Percentiles rank a stretch among this genome's conserved stretches.
phyloP scores from a whole-genome alignment of 768 basidiomycete genomes.

The Auriculariales sp. region DNA sequence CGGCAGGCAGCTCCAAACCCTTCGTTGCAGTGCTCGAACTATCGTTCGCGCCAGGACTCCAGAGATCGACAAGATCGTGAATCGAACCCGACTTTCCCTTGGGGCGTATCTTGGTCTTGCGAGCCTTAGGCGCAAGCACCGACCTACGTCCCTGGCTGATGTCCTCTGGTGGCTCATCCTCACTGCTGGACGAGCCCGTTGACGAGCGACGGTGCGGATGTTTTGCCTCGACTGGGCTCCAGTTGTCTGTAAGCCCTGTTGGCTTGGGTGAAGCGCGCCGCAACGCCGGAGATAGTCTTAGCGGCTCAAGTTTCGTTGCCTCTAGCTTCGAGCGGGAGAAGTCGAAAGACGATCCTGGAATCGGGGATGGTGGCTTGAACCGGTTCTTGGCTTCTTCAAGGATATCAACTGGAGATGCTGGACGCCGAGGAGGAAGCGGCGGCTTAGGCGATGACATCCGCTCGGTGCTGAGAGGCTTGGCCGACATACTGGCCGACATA shows the following conservation, averaged over 20 bases:
- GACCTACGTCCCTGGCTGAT: slow-evolving; percentile 16
- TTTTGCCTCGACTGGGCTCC: slow-evolving; percentile 26
- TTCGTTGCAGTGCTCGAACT: neutral
- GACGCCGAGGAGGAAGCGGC: neutral
- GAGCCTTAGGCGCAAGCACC: slow-evolving; percentile 1
- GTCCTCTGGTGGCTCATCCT: slow-evolving; percentile 44
- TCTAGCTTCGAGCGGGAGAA: too few relatives aligned
- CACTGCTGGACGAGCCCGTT: slow-evolving; percentile 20
- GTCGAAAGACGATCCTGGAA: too few relatives aligned
- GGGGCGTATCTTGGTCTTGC: slow-evolving; percentile 18
- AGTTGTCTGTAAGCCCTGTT: slow-evolving; percentile 27
- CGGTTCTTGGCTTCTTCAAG: too few relatives aligned
- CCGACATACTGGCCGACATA: too few relatives aligned
- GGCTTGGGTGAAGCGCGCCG: too few relatives aligned
- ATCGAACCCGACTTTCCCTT: slow-evolving; percentile 67
- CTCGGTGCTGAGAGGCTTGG: too few relatives aligned
- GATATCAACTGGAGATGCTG: too few relatives aligned
- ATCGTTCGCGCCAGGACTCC: slow-evolving; percentile 24
- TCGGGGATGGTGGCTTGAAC: too few relatives aligned
- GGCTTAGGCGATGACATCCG: slow-evolving; percentile 1
- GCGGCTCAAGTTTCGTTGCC: too few relatives aligned
- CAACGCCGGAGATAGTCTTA: too few relatives aligned
- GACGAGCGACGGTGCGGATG: slow-evolving; percentile 7
- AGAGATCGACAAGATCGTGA: slow-evolving; percentile 68
- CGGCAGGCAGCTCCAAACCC: slow-evolving; percentile 1